A percentile compares a stretch with the other conserved stretches of the same genome.
Evolutionary conservation across 176 grass and related monocot genomes (phyloP).

Genomic region (Musa schizocarpa): DNA sequence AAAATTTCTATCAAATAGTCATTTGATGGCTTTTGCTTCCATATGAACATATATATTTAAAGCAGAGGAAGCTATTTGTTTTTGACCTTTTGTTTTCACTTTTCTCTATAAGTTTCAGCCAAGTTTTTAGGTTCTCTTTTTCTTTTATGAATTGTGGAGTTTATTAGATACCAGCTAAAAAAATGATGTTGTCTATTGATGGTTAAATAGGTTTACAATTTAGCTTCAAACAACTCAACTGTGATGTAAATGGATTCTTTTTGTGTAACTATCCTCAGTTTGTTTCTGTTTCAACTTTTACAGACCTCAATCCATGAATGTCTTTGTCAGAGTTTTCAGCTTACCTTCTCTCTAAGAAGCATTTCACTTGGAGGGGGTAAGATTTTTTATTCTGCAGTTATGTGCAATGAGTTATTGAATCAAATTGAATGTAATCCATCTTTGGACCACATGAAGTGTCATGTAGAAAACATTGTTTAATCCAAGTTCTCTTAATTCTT

Average conservation of each 20-base stretch:
- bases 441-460: not conserved
- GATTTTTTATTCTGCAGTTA: constrained; percentile 9
- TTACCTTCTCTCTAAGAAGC: constrained; percentile 78
- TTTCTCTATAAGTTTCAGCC: not conserved
- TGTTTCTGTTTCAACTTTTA: not conserved
- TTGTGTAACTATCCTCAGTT: not conserved
- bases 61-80: not conserved
- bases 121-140: not conserved
- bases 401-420: not conserved
- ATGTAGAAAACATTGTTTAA: not conserved
- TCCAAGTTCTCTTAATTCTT: not conserved
- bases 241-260: not conserved
- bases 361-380: constrained; percentile 65
- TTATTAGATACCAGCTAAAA: not conserved
- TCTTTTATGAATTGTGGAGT: not conserved
- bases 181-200: not conserved
- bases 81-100: not conserved
- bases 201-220: not conserved
- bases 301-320: constrained; percentile 84
- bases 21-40: no score
- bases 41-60: no score
- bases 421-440: not conserved
- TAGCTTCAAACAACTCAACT: not conserved
- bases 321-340: constrained; percentile 86
- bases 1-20: not conserved